phyloP scores from a whole-genome alignment of 768 basidiomycete species.

The Amanita rubescens region DNA sequence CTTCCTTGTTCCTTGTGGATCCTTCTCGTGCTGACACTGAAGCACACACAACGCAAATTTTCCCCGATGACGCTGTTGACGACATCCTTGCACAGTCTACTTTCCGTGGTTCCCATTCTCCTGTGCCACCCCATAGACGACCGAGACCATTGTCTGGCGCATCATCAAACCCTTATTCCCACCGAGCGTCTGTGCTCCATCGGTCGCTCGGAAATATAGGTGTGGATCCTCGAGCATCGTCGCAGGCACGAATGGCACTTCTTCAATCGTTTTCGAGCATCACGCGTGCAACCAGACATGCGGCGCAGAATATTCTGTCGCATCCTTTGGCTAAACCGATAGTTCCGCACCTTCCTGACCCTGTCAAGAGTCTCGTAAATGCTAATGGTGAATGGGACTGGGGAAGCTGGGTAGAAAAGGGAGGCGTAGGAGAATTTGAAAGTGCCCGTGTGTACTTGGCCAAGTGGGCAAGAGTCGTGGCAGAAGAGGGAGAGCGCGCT shows the following conservation, averaged over 20 bases:
- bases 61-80: conserved; percentile 82
- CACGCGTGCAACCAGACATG: conserved; percentile 86
- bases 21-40: conserved; percentile 92
- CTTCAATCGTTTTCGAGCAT: conserved; percentile 94
- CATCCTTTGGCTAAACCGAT: conserved; percentile 96
- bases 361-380: conserved; percentile 83
- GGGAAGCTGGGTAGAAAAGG: conserved; percentile 90
- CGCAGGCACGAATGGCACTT: conserved; percentile 73
- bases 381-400: conserved; percentile 90
- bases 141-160: conserved; percentile 54
- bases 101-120: conserved; percentile 69
- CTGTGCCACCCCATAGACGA: conserved; percentile 76
- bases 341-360: conserved; percentile 91
- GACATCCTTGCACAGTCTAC: conserved; percentile 79
- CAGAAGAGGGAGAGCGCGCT: conserved; percentile 94
- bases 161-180: conserved; percentile 48
- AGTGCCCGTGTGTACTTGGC: conserved; percentile 94
- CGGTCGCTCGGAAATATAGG: conserved; percentile 61
- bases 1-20: conserved; percentile 84
- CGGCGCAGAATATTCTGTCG: conserved; percentile 90
- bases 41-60: conserved; percentile 77
- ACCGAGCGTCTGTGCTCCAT: conserved; percentile 72
- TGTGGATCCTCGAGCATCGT: conserved; percentile 42
- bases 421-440: conserved; percentile 93
- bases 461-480: conserved; percentile 93